These are phyloP conservation scores for Sechiopsis laciniata DNA, from an alignment of 306 rosid species.

Conservation along the genomic window DNA sequence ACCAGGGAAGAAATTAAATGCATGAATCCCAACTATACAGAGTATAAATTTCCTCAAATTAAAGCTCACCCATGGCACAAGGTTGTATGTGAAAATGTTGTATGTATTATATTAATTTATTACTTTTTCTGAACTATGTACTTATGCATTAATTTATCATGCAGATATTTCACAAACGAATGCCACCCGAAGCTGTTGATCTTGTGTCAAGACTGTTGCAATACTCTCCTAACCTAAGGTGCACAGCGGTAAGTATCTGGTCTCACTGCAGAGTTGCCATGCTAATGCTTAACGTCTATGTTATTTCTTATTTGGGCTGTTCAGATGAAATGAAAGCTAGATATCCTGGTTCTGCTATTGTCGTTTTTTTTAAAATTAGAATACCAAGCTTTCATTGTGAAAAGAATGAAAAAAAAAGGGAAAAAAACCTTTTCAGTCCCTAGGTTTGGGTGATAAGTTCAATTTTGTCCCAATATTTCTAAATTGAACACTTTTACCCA, in stretches of 20 bases:
- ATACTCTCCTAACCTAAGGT: conserved; percentile 87
- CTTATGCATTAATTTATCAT: conserved; percentile 17
- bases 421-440: no score
- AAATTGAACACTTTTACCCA: no score
- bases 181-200: conserved; percentile 99
- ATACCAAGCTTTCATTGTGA: no score
- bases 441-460: no score
- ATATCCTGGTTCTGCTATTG: background rate
- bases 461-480: no score
- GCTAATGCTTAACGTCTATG: background rate
- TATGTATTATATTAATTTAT: background rate
- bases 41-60: conserved; percentile 94
- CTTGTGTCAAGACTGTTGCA: conserved; percentile 89
- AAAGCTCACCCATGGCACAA: conserved; percentile 99
- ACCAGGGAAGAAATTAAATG: conserved; percentile 98
- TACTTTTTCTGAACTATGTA: background rate
- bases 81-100: conserved; percentile 28
- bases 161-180: conserved; percentile 90
- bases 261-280: conserved; percentile 5
- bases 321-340: conserved; percentile 5
- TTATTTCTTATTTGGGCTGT: background rate
- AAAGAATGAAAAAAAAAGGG: no score
- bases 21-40: conserved; percentile 98
- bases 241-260: conserved; percentile 67
- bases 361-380: no score